Conservation (phyloP, 2,329 filamentous ascomycete species). For the Fusarium sterilihyphosum region DNA sequence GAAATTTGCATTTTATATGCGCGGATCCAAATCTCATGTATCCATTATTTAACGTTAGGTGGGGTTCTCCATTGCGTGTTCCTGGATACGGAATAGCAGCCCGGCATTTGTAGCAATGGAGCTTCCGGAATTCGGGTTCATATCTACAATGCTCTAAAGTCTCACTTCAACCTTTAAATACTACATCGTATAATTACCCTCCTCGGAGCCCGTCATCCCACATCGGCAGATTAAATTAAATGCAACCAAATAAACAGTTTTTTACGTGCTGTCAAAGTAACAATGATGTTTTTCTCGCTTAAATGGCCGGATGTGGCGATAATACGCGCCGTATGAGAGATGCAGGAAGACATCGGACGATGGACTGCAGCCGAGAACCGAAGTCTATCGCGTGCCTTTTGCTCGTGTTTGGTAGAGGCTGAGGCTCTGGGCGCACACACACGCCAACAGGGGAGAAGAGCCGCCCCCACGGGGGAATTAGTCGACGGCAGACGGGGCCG, state of each 20-base stretch:
- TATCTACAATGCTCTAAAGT: neutral
- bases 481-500: neutral
- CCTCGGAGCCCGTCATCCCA: neutral
- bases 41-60: neutral
- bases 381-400: neutral
- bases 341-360: neutral
- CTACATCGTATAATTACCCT: neutral
- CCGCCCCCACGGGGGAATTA: neutral
- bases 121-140: accelerated
- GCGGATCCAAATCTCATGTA: neutral
- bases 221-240: neutral
- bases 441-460: neutral
- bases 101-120: neutral
- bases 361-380: neutral
- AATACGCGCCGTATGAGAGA: neutral
- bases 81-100: neutral
- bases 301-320: accelerated
- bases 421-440: neutral
- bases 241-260: neutral
- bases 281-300: neutral
- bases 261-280: too few relatives aligned
- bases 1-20: neutral
- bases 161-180: neutral
- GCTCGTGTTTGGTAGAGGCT: neutral
- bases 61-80: neutral